Conservation (phyloP, 805 yeast genomes). For the Starmerella vaccinii region DNA sequence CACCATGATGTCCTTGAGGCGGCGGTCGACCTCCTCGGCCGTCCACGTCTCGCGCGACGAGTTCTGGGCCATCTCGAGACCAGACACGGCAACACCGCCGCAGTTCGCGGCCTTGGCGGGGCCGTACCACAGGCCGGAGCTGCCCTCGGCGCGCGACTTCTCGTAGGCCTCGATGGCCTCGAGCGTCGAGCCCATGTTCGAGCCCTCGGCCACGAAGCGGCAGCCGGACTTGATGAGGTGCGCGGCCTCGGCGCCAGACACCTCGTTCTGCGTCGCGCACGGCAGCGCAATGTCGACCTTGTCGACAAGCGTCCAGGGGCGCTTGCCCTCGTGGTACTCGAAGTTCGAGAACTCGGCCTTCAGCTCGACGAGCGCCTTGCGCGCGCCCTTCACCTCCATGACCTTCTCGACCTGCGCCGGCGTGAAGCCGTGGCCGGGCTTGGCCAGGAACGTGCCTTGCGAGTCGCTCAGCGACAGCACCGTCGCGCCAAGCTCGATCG, state of each 20-base stretch:
- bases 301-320: conserved; percentile 94
- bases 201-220: conserved; percentile 94
- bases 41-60: conserved; percentile 90
- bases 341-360: conserved; percentile 32
- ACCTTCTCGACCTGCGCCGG: conserved; percentile 67
- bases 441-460: conserved; percentile 66
- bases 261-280: conserved; percentile 97
- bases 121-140: conserved; percentile 75
- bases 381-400: conserved; percentile 74
- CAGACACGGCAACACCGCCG: conserved; percentile 99
- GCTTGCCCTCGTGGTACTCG: conserved; percentile 81
- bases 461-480: conserved; percentile 94
- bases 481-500: conserved; percentile 90
- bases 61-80: conserved; percentile 99
- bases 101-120: conserved; percentile 99
- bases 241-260: conserved; percentile 92
- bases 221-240: conserved; percentile 86
- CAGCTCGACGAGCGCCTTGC: conserved; percentile 37
- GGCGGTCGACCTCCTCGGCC: conserved; percentile 80
- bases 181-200: conserved; percentile 98
- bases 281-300: conserved; percentile 93
- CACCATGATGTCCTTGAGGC: conserved; percentile 86
- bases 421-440: conserved; percentile 60
- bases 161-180: conserved; percentile 95
- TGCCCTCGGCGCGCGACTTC: conserved; percentile 34